Base-by-base conservation (phyloP, 371 early-diverging fungal species). In the Fennellomyces sp. region DNA sequence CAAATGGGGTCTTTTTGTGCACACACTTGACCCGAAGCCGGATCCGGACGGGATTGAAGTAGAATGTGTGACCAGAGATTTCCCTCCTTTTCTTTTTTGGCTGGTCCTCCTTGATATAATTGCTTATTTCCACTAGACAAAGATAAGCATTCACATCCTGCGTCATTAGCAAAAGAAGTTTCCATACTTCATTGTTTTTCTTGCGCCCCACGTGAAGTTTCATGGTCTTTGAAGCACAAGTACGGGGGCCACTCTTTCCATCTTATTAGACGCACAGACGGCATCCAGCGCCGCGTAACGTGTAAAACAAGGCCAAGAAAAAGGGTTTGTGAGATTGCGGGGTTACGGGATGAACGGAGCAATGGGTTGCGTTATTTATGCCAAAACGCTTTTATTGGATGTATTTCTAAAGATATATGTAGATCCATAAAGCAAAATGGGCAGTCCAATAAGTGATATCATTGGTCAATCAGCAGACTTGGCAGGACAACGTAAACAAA, bases 381-480 rank as follows among this genome's bases (percentile, higher is more conserved):
- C 45, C n/a, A 45, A 13, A 33, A 33, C 35, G 35, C 35, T 33
- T 33, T 33, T 39, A 19, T 39, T 13, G 5, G 39, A 39, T 5
- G 6, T 4, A 11, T 39, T 13, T 6, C 5, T 39, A 11, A 11
- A 39, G n/a, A n/a, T n/a, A n/a, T n/a, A n/a, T n/a, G n/a, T n/a
- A n/a, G n/a, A n/a, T n/a, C n/a, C n/a, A n/a, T n/a, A n/a, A n/a
- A n/a, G n/a, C n/a, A n/a, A n/a, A n/a, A n/a, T n/a, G n/a, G n/a
- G n/a, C n/a, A n/a, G n/a, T n/a, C n/a, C n/a, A n/a, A 45, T 8
- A 5, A 45, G 45, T 45, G 45, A 45, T 45, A 17, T 45, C 45
- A 45, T 45, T 45, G 45, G 45, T n/a, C 45, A 23, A 12, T 45
- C 45, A 45, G 45, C 45, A 45, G 45, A 45, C 45, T 45, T 45